phyloP scores from a whole-genome alignment of 768 basidiomycete genomes.

The Termitomyces sp. region DNA sequence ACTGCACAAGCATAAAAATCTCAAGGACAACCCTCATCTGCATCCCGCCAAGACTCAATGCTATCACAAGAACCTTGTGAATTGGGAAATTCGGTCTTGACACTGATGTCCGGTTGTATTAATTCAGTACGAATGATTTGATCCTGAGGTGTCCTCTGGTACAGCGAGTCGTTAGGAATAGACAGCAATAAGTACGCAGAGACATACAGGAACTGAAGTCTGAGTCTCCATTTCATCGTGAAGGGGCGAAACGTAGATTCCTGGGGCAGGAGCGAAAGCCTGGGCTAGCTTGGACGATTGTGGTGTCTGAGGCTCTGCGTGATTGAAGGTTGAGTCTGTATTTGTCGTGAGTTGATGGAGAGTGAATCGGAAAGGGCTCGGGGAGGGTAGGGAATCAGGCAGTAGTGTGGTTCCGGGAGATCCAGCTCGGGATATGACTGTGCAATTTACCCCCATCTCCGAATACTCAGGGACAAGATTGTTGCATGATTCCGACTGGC shows the following conservation, averaged over 20 bases:
- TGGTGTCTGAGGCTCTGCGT: neutral
- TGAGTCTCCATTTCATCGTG: conserved; percentile 6
- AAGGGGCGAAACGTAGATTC: conserved; percentile 31
- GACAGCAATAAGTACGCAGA: neutral
- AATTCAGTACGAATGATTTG: neutral
- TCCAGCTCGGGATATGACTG: neutral
- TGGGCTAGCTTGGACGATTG: neutral
- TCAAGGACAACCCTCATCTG: neutral
- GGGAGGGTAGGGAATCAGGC: conserved; percentile 13
- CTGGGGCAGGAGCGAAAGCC: conserved; percentile 29
- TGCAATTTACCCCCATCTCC: neutral
- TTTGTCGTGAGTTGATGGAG: conserved; percentile 8
- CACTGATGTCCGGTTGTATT: neutral
- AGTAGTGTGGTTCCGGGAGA: neutral
- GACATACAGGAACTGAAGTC: neutral
- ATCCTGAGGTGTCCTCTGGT: neutral
- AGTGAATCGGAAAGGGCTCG: conserved; percentile 23
- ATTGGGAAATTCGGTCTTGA: neutral
- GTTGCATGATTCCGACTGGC: neutral
- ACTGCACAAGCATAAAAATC: neutral
- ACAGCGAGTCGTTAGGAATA: neutral
- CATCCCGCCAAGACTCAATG: conserved; percentile 32
- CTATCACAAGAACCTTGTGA: conserved; percentile 28
- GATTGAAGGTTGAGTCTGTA: neutral
- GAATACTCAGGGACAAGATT: neutral